A percentile compares a stretch with the other conserved stretches of the same genome.
These are phyloP conservation scores for Mycena galericulata DNA, from an alignment of 768 basidiomycete species.

Conservation along the genomic window DNA sequence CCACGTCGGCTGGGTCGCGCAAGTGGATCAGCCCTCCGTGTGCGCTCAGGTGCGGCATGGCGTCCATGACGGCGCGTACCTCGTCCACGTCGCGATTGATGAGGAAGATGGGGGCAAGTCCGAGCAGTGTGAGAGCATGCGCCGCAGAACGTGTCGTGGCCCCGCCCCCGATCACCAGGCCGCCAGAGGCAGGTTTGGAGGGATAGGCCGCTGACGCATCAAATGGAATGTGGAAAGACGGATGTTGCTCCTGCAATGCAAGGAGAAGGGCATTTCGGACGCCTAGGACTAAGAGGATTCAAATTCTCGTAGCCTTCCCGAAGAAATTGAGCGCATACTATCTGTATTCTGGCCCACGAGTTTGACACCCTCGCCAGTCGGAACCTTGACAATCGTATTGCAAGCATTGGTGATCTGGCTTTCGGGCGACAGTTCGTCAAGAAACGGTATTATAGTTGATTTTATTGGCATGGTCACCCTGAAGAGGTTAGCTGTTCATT, in stretches of 20 bases:
- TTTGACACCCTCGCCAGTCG: slow-evolving; percentile 38
- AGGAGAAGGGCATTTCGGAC: slow-evolving; percentile 48
- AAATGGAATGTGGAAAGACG: slow-evolving; percentile 31
- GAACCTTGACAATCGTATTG: slow-evolving; percentile 52
- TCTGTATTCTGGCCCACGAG: slow-evolving; percentile 53
- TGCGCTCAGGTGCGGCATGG: slow-evolving; percentile 39
- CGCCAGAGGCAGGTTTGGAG: slow-evolving; percentile 27
- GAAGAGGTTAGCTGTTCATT: neutral
- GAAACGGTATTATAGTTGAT: slow-evolving; percentile 45
- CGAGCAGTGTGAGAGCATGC: slow-evolving; percentile 61
- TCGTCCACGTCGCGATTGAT: slow-evolving; percentile 48
- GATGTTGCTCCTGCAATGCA: slow-evolving; percentile 42
- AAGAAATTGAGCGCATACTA: slow-evolving; percentile 34
- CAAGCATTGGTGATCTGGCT: slow-evolving; percentile 46
- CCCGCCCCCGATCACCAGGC: slow-evolving; percentile 53
- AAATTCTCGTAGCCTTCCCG: neutral
- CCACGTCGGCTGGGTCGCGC: slow-evolving; percentile 44
- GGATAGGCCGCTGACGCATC: slow-evolving; percentile 34
- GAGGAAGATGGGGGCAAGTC: slow-evolving; percentile 62
- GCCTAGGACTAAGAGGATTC: slow-evolving; percentile 42
- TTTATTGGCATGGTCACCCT: slow-evolving; percentile 55
- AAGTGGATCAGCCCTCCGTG: slow-evolving; percentile 45
- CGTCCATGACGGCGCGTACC: slow-evolving; percentile 43
- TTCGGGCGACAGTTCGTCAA: slow-evolving; percentile 49
- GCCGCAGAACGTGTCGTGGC: slow-evolving; percentile 53